Evolutionary conservation across 768 basidiomycete species (phyloP).

Genomic region (Pholiota molesta): DNA sequence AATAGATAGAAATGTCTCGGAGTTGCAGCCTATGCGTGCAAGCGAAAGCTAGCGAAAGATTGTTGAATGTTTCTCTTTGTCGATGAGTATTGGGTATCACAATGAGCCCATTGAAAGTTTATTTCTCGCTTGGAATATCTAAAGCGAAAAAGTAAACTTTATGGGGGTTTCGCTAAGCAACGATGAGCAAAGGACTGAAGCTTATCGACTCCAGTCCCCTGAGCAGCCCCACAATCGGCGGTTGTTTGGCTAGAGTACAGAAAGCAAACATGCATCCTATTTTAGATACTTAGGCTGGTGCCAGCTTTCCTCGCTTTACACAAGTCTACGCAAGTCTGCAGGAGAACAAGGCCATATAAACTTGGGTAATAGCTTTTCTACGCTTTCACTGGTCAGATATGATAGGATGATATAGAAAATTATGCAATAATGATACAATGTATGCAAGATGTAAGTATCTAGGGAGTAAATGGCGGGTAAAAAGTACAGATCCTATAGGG

Average conservation of each 20-base stretch:
- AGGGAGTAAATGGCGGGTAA: constrained; percentile 4
- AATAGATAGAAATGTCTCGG: constrained; percentile 11
- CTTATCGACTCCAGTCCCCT: neutral
- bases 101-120: constrained; percentile 20
- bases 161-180: constrained; percentile 14
- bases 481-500: constrained; percentile 32
- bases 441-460: constrained; percentile 7
- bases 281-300: no score
- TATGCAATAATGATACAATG: constrained; percentile 26
- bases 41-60: constrained; percentile 17
- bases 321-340: no score
- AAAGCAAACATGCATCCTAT: constrained; percentile 5
- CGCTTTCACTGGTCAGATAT: no score
- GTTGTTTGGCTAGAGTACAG: constrained; percentile 9
- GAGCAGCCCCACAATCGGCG: constrained; percentile 4
- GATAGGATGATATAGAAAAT: neutral
- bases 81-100: constrained; percentile 13
- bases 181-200: neutral
- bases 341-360: no score
- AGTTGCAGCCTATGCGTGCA: constrained; percentile 26
- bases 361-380: no score
- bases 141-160: constrained; percentile 7
- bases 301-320: no score
- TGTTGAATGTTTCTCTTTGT: constrained; percentile 19
- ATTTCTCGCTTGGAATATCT: constrained; percentile 6